phyloP scores from a whole-genome alignment of 1,284 basidiomycete species.

The Chalciporus sp. region DNA sequence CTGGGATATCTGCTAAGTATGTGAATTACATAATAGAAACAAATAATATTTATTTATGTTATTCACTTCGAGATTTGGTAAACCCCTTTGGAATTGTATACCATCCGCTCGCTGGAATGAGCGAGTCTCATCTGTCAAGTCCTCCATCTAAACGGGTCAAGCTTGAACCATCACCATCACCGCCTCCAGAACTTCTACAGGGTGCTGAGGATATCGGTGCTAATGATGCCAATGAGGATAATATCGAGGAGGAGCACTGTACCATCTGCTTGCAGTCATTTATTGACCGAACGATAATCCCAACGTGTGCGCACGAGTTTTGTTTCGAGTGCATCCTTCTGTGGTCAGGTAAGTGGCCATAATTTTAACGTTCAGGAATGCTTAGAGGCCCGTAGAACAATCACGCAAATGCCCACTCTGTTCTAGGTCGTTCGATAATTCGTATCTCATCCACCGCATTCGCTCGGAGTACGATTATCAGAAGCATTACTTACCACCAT shows the following conservation, averaged over 20 bases:
- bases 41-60: neutral
- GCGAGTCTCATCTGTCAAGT: conserved; percentile 1
- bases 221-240: neutral
- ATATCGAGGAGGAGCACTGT: conserved; percentile 43
- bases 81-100: neutral
- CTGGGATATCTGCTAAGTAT: too few species aligned
- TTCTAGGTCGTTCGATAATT: conserved; percentile 64
- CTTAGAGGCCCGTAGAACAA: conserved; percentile 48
- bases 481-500: conserved; percentile 76
- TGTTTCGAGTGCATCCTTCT: conserved; percentile 86
- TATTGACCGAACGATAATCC: conserved; percentile 77
- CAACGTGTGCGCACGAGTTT: conserved; percentile 84
- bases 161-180: conserved; percentile 27
- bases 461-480: conserved; percentile 77
- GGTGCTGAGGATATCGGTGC: neutral
- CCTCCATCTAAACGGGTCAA: conserved; percentile 34
- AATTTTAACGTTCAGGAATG: neutral
- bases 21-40: too few species aligned
- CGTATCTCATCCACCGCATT: conserved; percentile 80
- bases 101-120: conserved; percentile 7
- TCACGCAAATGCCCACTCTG: conserved; percentile 83
- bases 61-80: neutral
- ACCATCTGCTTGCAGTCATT: conserved; percentile 79
- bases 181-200: neutral
- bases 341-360: conserved; percentile 66